A percentile compares a stretch with the other conserved stretches of the same genome.
These are phyloP conservation scores for Saccharomyces jurei DNA, from an alignment of 805 yeast species.

Conservation along the genomic window DNA sequence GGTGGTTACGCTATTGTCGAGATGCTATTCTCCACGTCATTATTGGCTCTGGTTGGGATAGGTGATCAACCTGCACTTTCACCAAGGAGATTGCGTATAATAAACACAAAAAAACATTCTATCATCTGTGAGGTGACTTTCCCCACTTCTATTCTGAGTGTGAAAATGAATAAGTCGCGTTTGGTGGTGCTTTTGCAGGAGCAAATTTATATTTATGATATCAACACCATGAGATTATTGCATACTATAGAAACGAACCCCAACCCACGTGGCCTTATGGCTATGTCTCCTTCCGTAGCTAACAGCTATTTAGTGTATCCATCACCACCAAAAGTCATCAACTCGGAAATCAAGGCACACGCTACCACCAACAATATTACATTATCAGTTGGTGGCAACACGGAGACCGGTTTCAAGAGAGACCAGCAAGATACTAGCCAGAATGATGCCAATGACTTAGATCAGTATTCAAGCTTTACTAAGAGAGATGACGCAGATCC, in stretches of 20 bases:
- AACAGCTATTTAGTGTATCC: conserved; percentile 62
- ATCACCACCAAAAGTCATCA: conserved; percentile 54
- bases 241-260: conserved; percentile 45
- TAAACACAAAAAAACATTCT: conserved; percentile 62
- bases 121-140: conserved; percentile 66
- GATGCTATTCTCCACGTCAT: conserved; percentile 68
- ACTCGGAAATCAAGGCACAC: conserved; percentile 27
- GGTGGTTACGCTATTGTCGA: conserved; percentile 62
- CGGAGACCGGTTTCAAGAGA: not conserved
- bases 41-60: conserved; percentile 62
- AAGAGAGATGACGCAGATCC: conserved; percentile 1
- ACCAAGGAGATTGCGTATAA: conserved; percentile 73
- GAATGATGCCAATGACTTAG: conserved; percentile 28
- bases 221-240: conserved; percentile 57
- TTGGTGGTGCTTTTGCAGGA: conserved; percentile 53
- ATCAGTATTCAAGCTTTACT: conserved; percentile 10
- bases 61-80: conserved; percentile 61
- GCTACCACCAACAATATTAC: conserved; percentile 27
- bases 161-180: conserved; percentile 58
- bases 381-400: conserved; percentile 5
- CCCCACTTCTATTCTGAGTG: conserved; percentile 51
- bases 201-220: conserved; percentile 65
- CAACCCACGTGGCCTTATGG: conserved; percentile 49
- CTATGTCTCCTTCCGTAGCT: conserved; percentile 47
- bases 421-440: conserved; percentile 26